Evolutionary conservation across 1,139 yeast genomes (phyloP), one percentile per base, ranked within the genome.

Genomic region (Kluyveromyces marxianus): DNA sequence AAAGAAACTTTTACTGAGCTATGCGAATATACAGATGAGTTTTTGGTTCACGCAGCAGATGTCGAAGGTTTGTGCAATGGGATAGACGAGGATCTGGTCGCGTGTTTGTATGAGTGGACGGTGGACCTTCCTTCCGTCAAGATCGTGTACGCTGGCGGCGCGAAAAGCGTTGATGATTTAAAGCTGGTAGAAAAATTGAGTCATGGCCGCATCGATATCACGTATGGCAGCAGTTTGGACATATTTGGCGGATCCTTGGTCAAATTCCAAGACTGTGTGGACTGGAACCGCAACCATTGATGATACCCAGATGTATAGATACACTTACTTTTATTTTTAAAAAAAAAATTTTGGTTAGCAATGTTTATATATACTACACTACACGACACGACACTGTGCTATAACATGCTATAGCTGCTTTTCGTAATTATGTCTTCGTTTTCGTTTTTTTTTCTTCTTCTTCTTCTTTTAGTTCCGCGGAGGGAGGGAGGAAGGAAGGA

Each of bases 71-170:
- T 92, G 27, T 92, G 98, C 63, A 76, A 79, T 38, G 99, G 99
- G 0, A 86, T 92, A 38, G 98, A 92, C 59, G 81, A 81, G 57
- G 75, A 80, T 24, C 70, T 92, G 45, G 97, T 92, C 4, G 50
- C 52, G 27, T 75, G 75, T 47, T 70, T 92, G 35, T 89, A 90
- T 10, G 77, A 81, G 54, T 92, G 98, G 97, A 77, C 83, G 49
- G 74, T 76, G 2, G 42, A 54, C 25, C 43, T 59, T 4, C 38
- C 50, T 1, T 76, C 74, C 34, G 75, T 86, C 2, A 89, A 83
- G 36, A 79, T 87, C 4, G 96, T 90, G 1, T 92, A 92, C 64
- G 99, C 98, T 34, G 99, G 99, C 10, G 99, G 99, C 1, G 98
- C 97, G 35, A 82, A 79, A 56, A 77, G 79, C 65, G 62, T 84